phyloP scores from a whole-genome alignment of 2,329 filamentous ascomycete genomes.

The Penicillium paneum region DNA sequence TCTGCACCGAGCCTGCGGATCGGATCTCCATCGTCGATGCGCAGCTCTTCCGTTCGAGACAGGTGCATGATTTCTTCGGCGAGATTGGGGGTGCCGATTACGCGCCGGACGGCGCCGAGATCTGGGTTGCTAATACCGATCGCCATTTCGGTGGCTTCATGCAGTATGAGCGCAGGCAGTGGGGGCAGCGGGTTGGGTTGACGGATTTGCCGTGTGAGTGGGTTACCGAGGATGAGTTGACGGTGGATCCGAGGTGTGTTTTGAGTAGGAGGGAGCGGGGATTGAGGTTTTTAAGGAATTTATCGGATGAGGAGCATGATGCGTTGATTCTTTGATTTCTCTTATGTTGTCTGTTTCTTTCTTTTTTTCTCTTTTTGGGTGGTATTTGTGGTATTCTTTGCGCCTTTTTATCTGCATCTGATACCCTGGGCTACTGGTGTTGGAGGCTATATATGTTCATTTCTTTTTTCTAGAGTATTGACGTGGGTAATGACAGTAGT shows the following conservation, averaged over 20 bases:
- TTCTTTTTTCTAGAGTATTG: conserved; percentile 7
- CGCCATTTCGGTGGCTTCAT: conserved; percentile 45
- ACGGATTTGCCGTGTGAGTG: conserved; percentile 40
- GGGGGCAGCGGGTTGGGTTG: conserved; percentile 35
- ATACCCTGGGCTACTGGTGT: conserved; percentile 26
- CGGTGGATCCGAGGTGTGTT: conserved; percentile 36
- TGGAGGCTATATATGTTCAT: conserved; percentile 13
- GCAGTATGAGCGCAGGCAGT: conserved; percentile 42
- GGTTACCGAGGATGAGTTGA: conserved; percentile 34
- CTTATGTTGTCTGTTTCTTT: background rate
- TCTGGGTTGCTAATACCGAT: conserved; percentile 47
- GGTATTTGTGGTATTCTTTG: conserved; percentile 7
- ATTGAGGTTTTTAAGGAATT: conserved; percentile 33
- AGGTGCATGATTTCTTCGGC: conserved; percentile 47
- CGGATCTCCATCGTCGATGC: conserved; percentile 46
- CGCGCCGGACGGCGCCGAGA: conserved; percentile 39
- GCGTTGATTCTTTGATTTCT: conserved; percentile 28
- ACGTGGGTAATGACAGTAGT: background rate
- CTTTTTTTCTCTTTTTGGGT: background rate
- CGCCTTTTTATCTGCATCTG: conserved; percentile 16
- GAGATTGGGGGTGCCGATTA: conserved; percentile 46
- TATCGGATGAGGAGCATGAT: conserved; percentile 36
- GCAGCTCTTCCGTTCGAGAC: conserved; percentile 41
- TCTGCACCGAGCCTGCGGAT: conserved; percentile 45
- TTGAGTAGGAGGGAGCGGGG: conserved; percentile 34